A percentile compares a stretch with the other conserved stretches of the same genome.
phyloP scores from a whole-genome alignment of 257 asterid species.

The Solanum peruvianum region DNA sequence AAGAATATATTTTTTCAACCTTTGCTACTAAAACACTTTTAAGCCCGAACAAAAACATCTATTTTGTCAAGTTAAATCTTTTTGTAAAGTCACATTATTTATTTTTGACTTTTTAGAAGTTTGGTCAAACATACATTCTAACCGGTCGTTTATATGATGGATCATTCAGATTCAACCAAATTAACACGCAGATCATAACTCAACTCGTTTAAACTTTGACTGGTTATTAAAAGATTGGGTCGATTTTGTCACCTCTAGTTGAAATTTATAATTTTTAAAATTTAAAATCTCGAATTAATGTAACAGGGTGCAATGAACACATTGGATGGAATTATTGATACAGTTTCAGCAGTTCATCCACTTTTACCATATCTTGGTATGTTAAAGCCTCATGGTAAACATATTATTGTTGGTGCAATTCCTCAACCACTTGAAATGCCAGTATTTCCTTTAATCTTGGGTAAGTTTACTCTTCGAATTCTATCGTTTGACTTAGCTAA shows the following conservation, averaged over 20 bases:
- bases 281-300: background rate
- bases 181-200: background rate
- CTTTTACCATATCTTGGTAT: conserved; percentile 18
- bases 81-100: background rate
- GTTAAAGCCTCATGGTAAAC: conserved; percentile 29
- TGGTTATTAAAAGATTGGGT: background rate
- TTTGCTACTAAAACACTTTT: background rate
- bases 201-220: background rate
- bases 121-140: background rate
- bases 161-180: background rate
- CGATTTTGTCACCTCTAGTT: background rate
- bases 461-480: background rate
- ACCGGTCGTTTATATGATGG: background rate
- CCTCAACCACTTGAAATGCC: conserved; percentile 30
- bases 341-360: conserved; percentile 23
- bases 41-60: background rate
- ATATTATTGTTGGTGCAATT: conserved; percentile 26
- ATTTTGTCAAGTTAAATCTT: background rate
- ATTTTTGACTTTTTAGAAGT: background rate
- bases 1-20: background rate
- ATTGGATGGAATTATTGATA: conserved; percentile 36
- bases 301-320: conserved; percentile 19
- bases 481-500: background rate
- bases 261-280: background rate
- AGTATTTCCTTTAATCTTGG: conserved; percentile 11